Evolutionary conservation across 306 rosid species (phyloP), one percentile per base, ranked within the genome.

Genomic region (Vicia faba): DNA sequence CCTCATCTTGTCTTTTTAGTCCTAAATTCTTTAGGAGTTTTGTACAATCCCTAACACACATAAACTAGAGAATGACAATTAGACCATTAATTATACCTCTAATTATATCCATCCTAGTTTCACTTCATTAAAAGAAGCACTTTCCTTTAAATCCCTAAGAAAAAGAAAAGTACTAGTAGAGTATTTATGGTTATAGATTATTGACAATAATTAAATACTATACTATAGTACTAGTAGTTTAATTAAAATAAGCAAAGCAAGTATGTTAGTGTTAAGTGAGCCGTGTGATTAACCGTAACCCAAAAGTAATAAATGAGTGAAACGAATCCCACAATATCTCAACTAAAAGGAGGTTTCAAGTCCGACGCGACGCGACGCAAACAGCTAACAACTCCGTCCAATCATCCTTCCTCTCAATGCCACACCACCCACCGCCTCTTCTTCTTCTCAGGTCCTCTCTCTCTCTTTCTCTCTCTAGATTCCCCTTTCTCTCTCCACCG

Each of bases 351-450:
- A 40, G 7, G 51, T 63, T 46, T 65, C 18, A 65, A 15, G 59
- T 65, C 70, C 70, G 43, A 14, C 58, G 25, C 69, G 43, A 14
- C 58, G 25, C 69, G 29, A 64, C 69, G 5, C 59, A 8, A 51
- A 41, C 68, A 63, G 5, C 53, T 63, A 63, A 15, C 68, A 31
- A 33, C 38, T 33, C 38, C 38, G 38, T 33, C 38, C 5, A 31
- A 31, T 31, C 64, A 14, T 6, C 14, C 64, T 15, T 11, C 5
- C 66, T 19, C 48, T 10, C 14, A 36, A 45, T 64, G 70, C 70
- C 40, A 46, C 16, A 56, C 70, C 54, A 29, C 16, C 61, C 58
- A 44, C 69, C 69, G 54, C 14, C 55, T 8, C 23, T 9, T 7
- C 16, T 8, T 11, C 13, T 36, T 44, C 39, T 2, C 41, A 23